These are phyloP conservation scores for Vitis hybrid DNA, from an alignment of 177 flowering plant species.

Conservation along the genomic window DNA sequence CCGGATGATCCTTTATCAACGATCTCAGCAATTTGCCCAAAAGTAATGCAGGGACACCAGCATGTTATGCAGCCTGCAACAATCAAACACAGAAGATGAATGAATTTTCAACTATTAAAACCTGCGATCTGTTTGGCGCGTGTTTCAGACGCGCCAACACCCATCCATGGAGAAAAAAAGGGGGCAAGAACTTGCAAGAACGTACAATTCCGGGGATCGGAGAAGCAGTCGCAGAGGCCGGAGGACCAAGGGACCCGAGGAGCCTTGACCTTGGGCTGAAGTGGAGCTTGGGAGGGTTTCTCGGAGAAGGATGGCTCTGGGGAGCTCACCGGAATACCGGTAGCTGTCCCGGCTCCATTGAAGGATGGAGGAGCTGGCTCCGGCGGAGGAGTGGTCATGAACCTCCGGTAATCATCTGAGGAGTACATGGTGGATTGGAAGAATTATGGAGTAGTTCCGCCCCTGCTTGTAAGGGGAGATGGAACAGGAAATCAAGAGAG, in stretches of 20 bases:
- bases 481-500: no score
- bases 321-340: background rate
- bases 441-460: no score
- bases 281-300: background rate
- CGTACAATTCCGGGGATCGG: conserved; percentile 28
- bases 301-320: background rate
- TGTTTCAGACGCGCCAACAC: no score
- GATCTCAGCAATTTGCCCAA: conserved; percentile 50
- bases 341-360: background rate
- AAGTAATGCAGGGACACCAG: conserved; percentile 65
- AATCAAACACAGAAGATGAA: background rate
- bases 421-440: conserved; percentile 2
- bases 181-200: background rate
- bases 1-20: conserved; percentile 38
- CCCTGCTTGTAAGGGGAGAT: no score
- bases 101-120: background rate
- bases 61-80: conserved; percentile 49
- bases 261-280: background rate
- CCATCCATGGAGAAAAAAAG: background rate
- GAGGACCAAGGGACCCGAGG: conserved; percentile 27
- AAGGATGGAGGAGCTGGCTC: background rate
- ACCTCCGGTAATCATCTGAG: background rate
- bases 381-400: background rate
- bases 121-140: no score
- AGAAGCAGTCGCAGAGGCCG: conserved; percentile 34